These are phyloP conservation scores for Polytolypa hystricis DNA, from an alignment of 2,329 filamentous ascomycete genomes.

Conservation along the genomic window DNA sequence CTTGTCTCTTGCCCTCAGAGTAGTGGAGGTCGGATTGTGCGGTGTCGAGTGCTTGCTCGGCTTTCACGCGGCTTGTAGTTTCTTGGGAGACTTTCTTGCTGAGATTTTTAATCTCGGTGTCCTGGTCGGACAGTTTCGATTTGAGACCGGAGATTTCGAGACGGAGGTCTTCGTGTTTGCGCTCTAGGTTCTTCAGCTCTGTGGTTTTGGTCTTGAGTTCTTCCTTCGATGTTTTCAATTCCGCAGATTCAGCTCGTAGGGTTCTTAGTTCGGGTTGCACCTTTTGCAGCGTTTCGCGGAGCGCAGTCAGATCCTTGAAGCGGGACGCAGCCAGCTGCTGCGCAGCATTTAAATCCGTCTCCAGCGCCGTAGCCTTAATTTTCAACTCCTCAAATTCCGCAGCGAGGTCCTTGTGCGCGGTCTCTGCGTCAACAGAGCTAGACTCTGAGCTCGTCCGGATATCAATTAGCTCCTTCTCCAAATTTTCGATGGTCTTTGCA, in stretches of 20 bases:
- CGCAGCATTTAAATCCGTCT: constrained; percentile 75
- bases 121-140: constrained; percentile 59
- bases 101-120: constrained; percentile 63
- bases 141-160: constrained; percentile 61
- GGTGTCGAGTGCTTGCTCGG: constrained; percentile 68
- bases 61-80: constrained; percentile 55
- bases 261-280: constrained; percentile 74
- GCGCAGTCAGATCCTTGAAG: constrained; percentile 76
- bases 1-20: constrained; percentile 67
- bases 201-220: constrained; percentile 53
- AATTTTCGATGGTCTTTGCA: constrained; percentile 50
- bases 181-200: constrained; percentile 67
- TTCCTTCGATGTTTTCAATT: constrained; percentile 63
- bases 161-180: constrained; percentile 69
- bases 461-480: constrained; percentile 60
- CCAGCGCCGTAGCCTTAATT: constrained; percentile 54
- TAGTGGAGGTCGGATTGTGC: constrained; percentile 67
- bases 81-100: constrained; percentile 71
- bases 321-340: constrained; percentile 76
- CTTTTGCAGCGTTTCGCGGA: constrained; percentile 70
- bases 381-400: constrained; percentile 62
- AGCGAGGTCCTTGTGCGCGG: constrained; percentile 44
- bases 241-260: constrained; percentile 63
- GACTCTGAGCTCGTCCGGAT: constrained; percentile 39
- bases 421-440: constrained; percentile 37